A percentile compares a stretch with the other conserved stretches of the same genome.
These are phyloP conservation scores for Coriolopsis trogii DNA, from an alignment of 1,284 basidiomycete species.

Conservation along the genomic window DNA sequence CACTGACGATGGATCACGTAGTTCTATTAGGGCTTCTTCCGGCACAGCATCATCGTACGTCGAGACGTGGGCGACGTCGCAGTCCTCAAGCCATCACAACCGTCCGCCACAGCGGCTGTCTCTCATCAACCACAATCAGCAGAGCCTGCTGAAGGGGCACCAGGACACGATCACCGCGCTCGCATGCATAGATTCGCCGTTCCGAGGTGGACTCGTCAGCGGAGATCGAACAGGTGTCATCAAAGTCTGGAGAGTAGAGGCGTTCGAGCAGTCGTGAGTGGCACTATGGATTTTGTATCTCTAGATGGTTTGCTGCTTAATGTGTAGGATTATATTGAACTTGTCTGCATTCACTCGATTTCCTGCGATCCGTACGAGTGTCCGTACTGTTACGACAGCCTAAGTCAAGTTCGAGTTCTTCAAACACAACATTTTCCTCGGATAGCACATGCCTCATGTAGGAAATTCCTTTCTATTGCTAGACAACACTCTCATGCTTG, in stretches of 20 bases:
- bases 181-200: constrained; percentile 83
- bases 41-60: constrained; percentile 54
- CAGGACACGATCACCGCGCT: constrained; percentile 85
- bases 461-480: no score
- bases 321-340: neutral
- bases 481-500: no score
- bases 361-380: no score
- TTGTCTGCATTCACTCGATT: no score
- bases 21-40: constrained; percentile 36
- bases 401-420: no score
- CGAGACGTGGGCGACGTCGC: constrained; percentile 64
- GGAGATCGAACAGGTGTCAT: constrained; percentile 82
- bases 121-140: constrained; percentile 78
- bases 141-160: constrained; percentile 76
- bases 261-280: constrained; percentile 36
- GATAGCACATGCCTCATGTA: no score
- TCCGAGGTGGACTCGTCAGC: constrained; percentile 84
- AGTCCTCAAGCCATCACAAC: constrained; percentile 53
- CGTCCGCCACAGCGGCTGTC: constrained; percentile 75
- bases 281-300: constrained; percentile 1
- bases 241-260: constrained; percentile 81
- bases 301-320: neutral
- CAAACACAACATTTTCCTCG: no score
- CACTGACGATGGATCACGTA: constrained; percentile 7
- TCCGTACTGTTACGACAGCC: no score